Percentiles rank a stretch among this genome's conserved stretches.
phyloP scores from a whole-genome alignment of 805 yeast species.

The Suhomyces vadensis region DNA sequence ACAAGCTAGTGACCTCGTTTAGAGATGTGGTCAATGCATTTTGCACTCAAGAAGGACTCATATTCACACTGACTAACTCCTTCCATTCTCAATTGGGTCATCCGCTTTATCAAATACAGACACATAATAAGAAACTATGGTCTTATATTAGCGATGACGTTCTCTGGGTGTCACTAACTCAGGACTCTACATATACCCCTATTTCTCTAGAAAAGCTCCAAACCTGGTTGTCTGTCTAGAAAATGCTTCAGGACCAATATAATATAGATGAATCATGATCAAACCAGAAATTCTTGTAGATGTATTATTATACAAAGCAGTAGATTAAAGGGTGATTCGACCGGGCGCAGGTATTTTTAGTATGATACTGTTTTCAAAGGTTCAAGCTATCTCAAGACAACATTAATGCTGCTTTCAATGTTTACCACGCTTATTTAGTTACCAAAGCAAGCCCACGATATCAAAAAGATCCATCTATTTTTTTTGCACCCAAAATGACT shows the following conservation, averaged over 20 bases:
- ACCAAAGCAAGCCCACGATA: too few relatives aligned
- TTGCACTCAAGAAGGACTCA: constrained; percentile 53
- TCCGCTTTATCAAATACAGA: constrained; percentile 44
- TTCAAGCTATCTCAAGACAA: too few relatives aligned
- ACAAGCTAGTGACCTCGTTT: constrained; percentile 49
- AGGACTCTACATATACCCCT: constrained; percentile 41
- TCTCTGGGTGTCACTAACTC: constrained; percentile 46
- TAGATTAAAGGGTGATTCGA: too few relatives aligned
- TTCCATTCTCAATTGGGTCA: constrained; percentile 41
- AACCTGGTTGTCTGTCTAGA: background rate
- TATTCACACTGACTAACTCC: constrained; percentile 33
- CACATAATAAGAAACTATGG: constrained; percentile 33
- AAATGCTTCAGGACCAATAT: background rate
- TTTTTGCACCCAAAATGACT: too few relatives aligned
- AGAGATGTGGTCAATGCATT: constrained; percentile 65
- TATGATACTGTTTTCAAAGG: too few relatives aligned
- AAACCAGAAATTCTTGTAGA: too few relatives aligned
- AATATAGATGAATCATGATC: too few relatives aligned
- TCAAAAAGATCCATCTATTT: too few relatives aligned
- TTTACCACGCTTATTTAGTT: too few relatives aligned
- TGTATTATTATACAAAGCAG: too few relatives aligned
- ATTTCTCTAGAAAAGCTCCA: constrained; percentile 16
- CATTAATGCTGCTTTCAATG: too few relatives aligned
- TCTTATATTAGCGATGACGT: constrained; percentile 67
- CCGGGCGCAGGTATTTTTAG: too few relatives aligned